Evolutionary conservation across 2,329 filamentous ascomycete genomes (phyloP), one percentile per base, ranked within the genome.

Genomic region (Cladosporium sp.): DNA sequence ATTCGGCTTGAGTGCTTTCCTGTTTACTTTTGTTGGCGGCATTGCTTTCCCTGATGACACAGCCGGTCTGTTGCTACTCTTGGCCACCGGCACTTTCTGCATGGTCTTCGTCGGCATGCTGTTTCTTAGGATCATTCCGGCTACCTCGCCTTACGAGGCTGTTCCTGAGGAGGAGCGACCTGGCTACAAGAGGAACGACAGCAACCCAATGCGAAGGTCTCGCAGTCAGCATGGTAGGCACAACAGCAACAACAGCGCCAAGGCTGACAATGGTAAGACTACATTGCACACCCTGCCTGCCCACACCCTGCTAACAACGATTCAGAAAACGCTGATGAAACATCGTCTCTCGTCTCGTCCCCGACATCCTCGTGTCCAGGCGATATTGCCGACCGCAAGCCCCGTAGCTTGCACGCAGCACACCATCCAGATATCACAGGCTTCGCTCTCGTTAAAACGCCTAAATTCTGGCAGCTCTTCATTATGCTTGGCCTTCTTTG

Each of bases 1-100:
- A 3, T 98, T 98, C 75, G 95, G 95, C 3, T 81, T 99, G 65
- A 97, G 93, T 76, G 95, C 95, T 63, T 95, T 99, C 79, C 96
- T 98, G 82, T 99, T 97, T 80, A 94, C 95, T 0, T 84, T 89
- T 2, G 79, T 96, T 36, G 91, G 92, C 25, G 87, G 88, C 21
- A 75, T 96, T 56, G 81, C 92, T 48, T 93, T 97, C 74, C 91
- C 92, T 2, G 92, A 92, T 46, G 88, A 96, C 72, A 95, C 93
- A 0, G 89, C 90, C 64, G 86, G 86, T 46, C 93, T 97, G 71
- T 83, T 99, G 65, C 82, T 94, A 69, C 81, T 98, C 30, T 83
- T 99, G 48, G 88, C 93, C 3, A 83, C 88, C 68, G 93, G 93
- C 18, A 97, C 94, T 1, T 91, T 89, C 67, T 79, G 85, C 58